A percentile compares a stretch with the other conserved stretches of the same genome.
Evolutionary conservation across 2,329 filamentous ascomycete genomes (phyloP).

Genomic region (Penicillium sp.): DNA sequence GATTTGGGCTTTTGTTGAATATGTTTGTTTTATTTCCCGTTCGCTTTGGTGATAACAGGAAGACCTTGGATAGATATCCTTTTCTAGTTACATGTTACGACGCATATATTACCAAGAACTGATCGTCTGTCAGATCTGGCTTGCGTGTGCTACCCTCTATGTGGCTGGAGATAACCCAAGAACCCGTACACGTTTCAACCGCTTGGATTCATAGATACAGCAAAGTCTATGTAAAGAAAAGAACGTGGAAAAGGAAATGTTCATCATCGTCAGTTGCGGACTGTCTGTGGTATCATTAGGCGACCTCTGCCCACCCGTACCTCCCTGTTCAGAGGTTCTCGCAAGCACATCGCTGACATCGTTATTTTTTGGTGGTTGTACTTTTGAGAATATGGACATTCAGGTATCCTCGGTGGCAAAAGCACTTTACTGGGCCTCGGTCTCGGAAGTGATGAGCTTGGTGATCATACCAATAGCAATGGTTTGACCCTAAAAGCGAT

Average conservation of each 20-base stretch:
- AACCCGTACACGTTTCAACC: slow-evolving; percentile 6
- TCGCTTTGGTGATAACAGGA: background rate
- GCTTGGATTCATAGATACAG: slow-evolving; percentile 17
- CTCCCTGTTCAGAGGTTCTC: slow-evolving; percentile 11
- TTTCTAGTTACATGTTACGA: slow-evolving; percentile 7
- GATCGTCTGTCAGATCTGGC: background rate
- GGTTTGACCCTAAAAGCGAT: slow-evolving; percentile 68
- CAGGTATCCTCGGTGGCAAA: background rate
- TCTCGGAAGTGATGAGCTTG: slow-evolving; percentile 55
- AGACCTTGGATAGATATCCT: slow-evolving; percentile 3
- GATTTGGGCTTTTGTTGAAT: slow-evolving; percentile 5
- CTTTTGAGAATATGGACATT: background rate
- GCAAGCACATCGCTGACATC: background rate
- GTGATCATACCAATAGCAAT: slow-evolving; percentile 99
- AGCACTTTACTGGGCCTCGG: slow-evolving; percentile 10
- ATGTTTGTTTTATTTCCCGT: background rate
- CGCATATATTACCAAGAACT: slow-evolving; percentile 2
- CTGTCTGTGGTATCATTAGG: slow-evolving; percentile 19
- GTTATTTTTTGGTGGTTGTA: background rate
- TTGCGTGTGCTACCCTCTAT: background rate
- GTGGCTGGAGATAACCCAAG: background rate
- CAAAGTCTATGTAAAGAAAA: slow-evolving; percentile 20
- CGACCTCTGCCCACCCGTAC: slow-evolving; percentile 16
- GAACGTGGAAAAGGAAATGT: slow-evolving; percentile 12
- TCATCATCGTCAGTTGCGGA: slow-evolving; percentile 31